Base-by-base conservation (phyloP, 371 early-diverging fungal species). In the Massospora cicadina region DNA sequence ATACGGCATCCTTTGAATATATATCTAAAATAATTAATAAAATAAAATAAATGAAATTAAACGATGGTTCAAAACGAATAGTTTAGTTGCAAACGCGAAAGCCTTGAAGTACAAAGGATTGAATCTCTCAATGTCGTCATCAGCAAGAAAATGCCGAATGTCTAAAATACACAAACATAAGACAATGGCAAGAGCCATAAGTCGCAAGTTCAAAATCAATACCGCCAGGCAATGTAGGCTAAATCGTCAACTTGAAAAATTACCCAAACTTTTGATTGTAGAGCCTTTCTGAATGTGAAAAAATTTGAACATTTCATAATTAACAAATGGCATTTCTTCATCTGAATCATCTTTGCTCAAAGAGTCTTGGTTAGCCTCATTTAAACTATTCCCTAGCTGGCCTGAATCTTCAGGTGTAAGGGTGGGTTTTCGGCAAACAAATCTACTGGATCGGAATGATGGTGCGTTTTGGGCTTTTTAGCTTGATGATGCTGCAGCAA, bases 261-360 rank as follows among this genome's bases (percentile, higher is more conserved):
- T 43, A 43, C 43, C 43, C 43, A 56, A 26, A 21, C 57, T 56
- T 21, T 56, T 56, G 27, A 56, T 21, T 24, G 21, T 56, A 26
- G 57, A 56, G 21, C 57, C 57, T 26, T 56, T 56, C 5, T 56
- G 21, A 56, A 56, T 56, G 27, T 56, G 57, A 21, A 24, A 56
- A 26, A 56, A 56, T 26, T 56, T 56, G 12, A 26, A 56, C 57
- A 56, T 56, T 21, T 21, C 57, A 21, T 56, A 56, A 56, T 56
- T 56, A 21, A 56, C 57, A 56, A 21, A 56, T 2, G 57, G 57
- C 24, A 56, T 24, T 17, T 43, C 43, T 43, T 43, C 43, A 56
- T 56, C 57, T 26, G 57, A 56, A 56, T 56, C 57, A 26, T 56
- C 57, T 21, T 56, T 26, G 5, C 27, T 7, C 7, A 5, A 2